Evolutionary conservation across 83 land plant species (phyloP).

Genomic region (Diphasiastrum complanatum): DNA sequence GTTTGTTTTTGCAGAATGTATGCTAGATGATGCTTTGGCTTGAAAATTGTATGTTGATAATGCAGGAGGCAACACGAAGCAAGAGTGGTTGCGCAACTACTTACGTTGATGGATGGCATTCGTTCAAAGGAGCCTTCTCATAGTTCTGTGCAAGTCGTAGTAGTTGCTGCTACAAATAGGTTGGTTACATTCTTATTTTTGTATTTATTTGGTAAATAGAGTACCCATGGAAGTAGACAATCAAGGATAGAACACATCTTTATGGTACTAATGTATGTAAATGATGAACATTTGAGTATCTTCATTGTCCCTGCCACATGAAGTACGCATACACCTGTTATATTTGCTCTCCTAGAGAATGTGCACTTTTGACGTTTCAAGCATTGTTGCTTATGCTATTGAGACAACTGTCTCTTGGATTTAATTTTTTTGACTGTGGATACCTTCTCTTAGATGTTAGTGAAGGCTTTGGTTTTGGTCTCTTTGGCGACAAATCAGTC

Average conservation of each 20-base stretch:
- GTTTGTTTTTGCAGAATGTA: neutral
- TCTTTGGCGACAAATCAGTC: too few relatives aligned
- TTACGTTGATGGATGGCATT: conserved; percentile 68
- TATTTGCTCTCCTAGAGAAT: too few relatives aligned
- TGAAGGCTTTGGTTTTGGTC: too few relatives aligned
- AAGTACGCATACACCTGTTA: too few relatives aligned
- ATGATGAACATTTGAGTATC: conserved; percentile 1
- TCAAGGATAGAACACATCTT: too few relatives aligned
- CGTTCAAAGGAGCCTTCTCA: conserved; percentile 28
- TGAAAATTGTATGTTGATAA: conserved; percentile 3
- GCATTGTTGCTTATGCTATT: too few relatives aligned
- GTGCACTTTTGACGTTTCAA: too few relatives aligned
- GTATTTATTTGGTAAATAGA: neutral
- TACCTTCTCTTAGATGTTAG: too few relatives aligned
- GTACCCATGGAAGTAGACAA: too few relatives aligned
- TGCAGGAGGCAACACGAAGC: conserved; percentile 72
- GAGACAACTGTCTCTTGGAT: too few relatives aligned
- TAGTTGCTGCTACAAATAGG: conserved; percentile 90
- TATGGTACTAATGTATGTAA: neutral
- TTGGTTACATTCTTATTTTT: conserved; percentile 4
- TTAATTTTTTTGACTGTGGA: too few relatives aligned
- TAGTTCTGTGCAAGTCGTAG: conserved; percentile 47
- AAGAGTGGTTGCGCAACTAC: conserved; percentile 67
- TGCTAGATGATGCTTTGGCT: neutral
- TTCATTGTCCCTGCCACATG: neutral